Conservation (phyloP, 352 stramenopile species). For the Albugo candida region DNA sequence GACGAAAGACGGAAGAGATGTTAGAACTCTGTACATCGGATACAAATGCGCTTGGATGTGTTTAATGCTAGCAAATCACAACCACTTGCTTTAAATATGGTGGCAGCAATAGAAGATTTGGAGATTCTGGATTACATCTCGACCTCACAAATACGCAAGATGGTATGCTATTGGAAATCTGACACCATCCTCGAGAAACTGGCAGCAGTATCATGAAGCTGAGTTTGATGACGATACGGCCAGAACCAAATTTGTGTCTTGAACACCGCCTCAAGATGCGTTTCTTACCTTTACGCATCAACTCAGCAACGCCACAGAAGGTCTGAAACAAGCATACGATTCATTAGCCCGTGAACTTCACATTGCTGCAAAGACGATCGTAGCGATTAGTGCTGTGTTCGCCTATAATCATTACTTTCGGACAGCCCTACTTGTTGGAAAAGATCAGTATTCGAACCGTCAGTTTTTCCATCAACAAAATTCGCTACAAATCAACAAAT, state of each 20-base stretch:
- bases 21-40: slow-evolving; percentile 65
- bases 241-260: slow-evolving; percentile 51
- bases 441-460: slow-evolving; percentile 40
- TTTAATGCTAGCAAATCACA: no score
- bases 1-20: slow-evolving; percentile 79
- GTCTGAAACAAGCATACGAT: no score
- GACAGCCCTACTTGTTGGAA: slow-evolving; percentile 26
- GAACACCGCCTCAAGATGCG: no score
- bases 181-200: slow-evolving; percentile 66
- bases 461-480: slow-evolving; percentile 79
- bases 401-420: slow-evolving; percentile 59
- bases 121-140: slow-evolving; percentile 80
- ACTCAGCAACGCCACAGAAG: no score
- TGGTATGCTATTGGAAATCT: slow-evolving; percentile 82
- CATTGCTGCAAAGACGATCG: slow-evolving; percentile 75
- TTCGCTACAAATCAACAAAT: slow-evolving; percentile 45
- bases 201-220: slow-evolving; percentile 65
- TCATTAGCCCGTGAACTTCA: slow-evolving; percentile 65
- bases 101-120: no score
- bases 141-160: slow-evolving; percentile 77
- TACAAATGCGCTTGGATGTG: no score
- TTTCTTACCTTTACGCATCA: no score
- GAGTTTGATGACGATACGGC: slow-evolving; percentile 60
- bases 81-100: no score
- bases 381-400: slow-evolving; percentile 52